Evolutionary conservation across 2,329 filamentous ascomycete genomes (phyloP).

Genomic region (Fusarium hostae): DNA sequence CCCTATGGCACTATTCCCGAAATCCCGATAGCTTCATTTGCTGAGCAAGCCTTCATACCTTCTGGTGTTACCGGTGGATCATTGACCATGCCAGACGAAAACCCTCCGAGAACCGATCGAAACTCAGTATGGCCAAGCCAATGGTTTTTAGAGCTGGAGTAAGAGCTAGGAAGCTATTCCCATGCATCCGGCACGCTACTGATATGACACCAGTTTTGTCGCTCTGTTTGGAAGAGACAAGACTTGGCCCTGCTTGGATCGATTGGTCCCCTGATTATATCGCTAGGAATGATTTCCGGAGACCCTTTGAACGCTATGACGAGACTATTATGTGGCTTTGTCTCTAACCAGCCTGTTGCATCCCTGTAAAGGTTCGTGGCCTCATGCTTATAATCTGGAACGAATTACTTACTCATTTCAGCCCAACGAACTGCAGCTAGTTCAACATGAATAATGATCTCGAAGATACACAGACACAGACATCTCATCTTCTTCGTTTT

Average conservation of each 20-base stretch:
- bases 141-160: background rate
- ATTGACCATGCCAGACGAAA: background rate
- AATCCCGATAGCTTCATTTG: background rate
- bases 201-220: background rate
- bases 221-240: background rate
- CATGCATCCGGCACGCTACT: background rate
- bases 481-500: background rate
- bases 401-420: background rate
- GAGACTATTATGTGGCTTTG: background rate
- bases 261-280: background rate
- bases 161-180: background rate
- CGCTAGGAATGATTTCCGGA: background rate
- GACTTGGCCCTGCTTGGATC: background rate
- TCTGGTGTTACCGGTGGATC: background rate
- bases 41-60: background rate
- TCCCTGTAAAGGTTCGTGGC: background rate
- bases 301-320: background rate
- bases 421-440: background rate
- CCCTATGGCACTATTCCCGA: background rate
- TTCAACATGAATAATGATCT: background rate
- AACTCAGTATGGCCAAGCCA: background rate
- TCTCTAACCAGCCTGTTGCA: background rate
- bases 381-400: background rate
- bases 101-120: background rate
- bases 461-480: background rate